These are phyloP conservation scores for Thermochaetoides thermophila DNA, from an alignment of 495 filamentous ascomycete species.

Conservation along the genomic window DNA sequence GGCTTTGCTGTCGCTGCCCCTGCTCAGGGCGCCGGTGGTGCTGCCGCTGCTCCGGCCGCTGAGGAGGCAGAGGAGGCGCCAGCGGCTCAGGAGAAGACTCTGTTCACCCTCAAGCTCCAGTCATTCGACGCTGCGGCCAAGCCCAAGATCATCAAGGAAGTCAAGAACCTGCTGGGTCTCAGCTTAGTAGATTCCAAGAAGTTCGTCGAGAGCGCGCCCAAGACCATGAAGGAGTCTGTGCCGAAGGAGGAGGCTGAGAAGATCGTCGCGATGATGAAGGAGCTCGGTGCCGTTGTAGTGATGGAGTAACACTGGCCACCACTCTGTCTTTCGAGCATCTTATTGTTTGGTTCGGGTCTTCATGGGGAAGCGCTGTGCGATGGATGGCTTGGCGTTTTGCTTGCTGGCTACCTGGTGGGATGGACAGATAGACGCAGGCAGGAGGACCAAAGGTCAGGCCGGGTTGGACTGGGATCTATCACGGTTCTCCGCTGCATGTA, in stretches of 20 bases:
- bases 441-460: constrained; percentile 3
- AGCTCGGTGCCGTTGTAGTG: constrained; percentile 65
- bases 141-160: constrained; percentile 98
- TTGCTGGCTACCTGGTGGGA: constrained; percentile 2
- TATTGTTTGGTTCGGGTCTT: too few relatives aligned
- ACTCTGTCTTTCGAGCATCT: too few relatives aligned
- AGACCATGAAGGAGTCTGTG: constrained; percentile 95
- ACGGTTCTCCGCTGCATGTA: constrained; percentile 16
- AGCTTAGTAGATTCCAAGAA: constrained; percentile 99
- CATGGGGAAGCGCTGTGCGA: not conserved
- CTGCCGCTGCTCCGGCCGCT: constrained; percentile 40
- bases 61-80: constrained; percentile 70
- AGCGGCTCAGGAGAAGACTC: constrained; percentile 80
- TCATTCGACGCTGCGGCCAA: constrained; percentile 78
- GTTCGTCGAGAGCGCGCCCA: constrained; percentile 95
- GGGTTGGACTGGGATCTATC: constrained; percentile 10
- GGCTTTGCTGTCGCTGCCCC: constrained; percentile 54
- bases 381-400: not conserved
- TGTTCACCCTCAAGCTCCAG: constrained; percentile 88
- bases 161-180: constrained; percentile 88
- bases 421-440: not conserved
- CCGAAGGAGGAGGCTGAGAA: constrained; percentile 98
- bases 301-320: too few relatives aligned
- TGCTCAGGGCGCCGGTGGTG: constrained; percentile 33
- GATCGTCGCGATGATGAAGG: constrained; percentile 89